Evolutionary conservation across 108 stramenopile species (phyloP), one percentile per base, ranked within the genome.

Genomic region (Poteriospumella lacustris): DNA sequence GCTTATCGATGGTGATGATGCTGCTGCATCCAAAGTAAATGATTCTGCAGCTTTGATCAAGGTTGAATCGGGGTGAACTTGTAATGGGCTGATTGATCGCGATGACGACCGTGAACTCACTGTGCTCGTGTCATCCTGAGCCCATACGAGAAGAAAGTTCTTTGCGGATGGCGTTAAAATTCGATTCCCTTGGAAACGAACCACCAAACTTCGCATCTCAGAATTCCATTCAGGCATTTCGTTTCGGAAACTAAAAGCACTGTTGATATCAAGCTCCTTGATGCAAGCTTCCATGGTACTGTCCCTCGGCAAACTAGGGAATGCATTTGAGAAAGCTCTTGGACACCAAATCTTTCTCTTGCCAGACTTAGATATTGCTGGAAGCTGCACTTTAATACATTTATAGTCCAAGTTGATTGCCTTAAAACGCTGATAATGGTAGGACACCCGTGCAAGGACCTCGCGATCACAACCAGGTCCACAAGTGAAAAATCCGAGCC

Each of bases 151-250:
- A 34, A 64, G 36, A 24, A 64, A 64, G 24, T 64, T 64, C 31
- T 33, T 64, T 12, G 60, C 9, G 24, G 60, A 64, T 12, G 60
- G 29, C 28, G 9, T 3, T 3, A 64, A 5, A 31, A 64, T 33
- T 12, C 60, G 60, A 64, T 64, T 64, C 5, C 60, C 60, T 64
- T 64, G 60, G 36, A 64, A 64, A 5, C 36, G 28, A 5, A 64
- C 15, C 36, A 64, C 60, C 36, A 64, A 64, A 34, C 12, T 33
- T 24, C 36, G 29, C 5, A 64, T 33, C 5, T 64, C 60, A 3
- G 28, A 9, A 64, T 64, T 64, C 60, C 60, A 64, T 64, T 64
- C 60, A 31, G 60, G 60, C 36, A 24, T 34, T 31, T 19, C 5
- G 36, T 24, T 64, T n/a, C n/a, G n/a, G n/a, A n/a, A n/a, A n/a